These are phyloP conservation scores for Lactarius trivialis DNA, from an alignment of 768 basidiomycete species.

Conservation along the genomic window DNA sequence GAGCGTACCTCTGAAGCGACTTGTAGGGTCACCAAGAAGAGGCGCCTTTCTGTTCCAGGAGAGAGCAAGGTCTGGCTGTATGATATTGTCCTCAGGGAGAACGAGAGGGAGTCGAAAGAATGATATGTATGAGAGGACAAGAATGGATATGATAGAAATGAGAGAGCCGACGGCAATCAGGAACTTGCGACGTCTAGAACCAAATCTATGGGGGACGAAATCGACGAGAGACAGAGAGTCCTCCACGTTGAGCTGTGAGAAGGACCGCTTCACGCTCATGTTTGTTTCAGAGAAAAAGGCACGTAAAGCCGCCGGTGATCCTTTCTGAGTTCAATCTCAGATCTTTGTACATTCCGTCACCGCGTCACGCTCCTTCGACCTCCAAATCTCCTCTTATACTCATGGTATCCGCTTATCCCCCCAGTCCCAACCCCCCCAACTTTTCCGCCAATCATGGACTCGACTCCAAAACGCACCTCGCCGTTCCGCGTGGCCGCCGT, in stretches of 20 bases:
- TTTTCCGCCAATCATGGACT: conserved; percentile 27
- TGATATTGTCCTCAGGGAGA: neutral
- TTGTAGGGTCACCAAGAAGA: conserved; percentile 45
- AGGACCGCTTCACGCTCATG: neutral
- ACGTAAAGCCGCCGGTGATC: neutral
- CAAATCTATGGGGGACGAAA: neutral
- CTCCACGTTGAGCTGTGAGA: conserved; percentile 1
- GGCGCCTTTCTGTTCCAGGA: conserved; percentile 8
- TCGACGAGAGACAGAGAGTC: neutral
- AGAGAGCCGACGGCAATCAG: neutral
- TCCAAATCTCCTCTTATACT: neutral
- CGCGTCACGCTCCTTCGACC: neutral
- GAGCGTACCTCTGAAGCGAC: conserved; percentile 46
- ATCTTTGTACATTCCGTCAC: neutral
- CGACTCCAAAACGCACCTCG: conserved; percentile 30
- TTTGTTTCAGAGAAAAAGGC: neutral
- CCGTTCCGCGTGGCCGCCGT: conserved; percentile 57
- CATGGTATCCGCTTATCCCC: neutral
- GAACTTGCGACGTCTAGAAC: conserved; percentile 4
- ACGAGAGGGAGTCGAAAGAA: neutral
- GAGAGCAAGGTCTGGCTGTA: neutral
- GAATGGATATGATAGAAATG: conserved; percentile 7
- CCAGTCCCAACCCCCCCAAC: neutral
- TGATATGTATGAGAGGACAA: conserved; percentile 6
- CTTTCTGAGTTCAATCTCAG: conserved; percentile 6